Base-by-base conservation (phyloP, 2,329 filamentous ascomycete genomes). In the Macroventuria anomochaeta region DNA sequence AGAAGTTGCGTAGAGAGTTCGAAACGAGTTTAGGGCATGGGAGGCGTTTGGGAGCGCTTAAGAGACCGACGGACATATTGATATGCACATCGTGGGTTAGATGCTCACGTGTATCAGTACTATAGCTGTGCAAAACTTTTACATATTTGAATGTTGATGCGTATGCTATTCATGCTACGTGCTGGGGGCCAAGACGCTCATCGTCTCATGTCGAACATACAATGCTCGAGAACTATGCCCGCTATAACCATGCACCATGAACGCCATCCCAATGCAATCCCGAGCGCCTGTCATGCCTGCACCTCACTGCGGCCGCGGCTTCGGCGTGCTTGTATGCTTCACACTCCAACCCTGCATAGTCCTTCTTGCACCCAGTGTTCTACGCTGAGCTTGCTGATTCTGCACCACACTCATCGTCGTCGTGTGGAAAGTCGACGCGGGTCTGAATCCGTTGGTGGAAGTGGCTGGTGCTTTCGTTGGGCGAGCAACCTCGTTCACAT, bases 261-360 rank as follows among this genome's bases (percentile, higher is more conserved):
- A 43, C 26, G 33, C 44, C 43, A 48, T 32, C 33, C 3, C 13
- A 38, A 39, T 23, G 17, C 32, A 39, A 21, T 10, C 12, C 15
- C 8, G 12, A 38, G 21, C 25, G 15, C 39, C 18, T n/a, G 20
- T 2, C 13, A 21, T 37, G n/a, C 10, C 15, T 43, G 6, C 3
- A 12, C 11, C 20, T 48, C 18, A 53, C 17, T 47, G 38, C 18
- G 46, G 57, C 38, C 63, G 58, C 7, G 72, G 72, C 42, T 68
- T 68, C 10, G 72, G 71, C 57, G 64, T 66, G n/a, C 62, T 57
- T 39, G 36, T 65, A 41, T 68, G 61, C 46, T 75, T 75, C n/a
- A 73, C 72, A 47, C 66, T 76, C 81, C 81, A 83, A 2, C 79
- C 79, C 57, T 81, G 76, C 73, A 84, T 76, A 46, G 75, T 79